A percentile compares a stretch with the other conserved stretches of the same genome.
Evolutionary conservation across 1,139 yeast species (phyloP).

Genomic region (Groenewaldozyma auringiensis): DNA sequence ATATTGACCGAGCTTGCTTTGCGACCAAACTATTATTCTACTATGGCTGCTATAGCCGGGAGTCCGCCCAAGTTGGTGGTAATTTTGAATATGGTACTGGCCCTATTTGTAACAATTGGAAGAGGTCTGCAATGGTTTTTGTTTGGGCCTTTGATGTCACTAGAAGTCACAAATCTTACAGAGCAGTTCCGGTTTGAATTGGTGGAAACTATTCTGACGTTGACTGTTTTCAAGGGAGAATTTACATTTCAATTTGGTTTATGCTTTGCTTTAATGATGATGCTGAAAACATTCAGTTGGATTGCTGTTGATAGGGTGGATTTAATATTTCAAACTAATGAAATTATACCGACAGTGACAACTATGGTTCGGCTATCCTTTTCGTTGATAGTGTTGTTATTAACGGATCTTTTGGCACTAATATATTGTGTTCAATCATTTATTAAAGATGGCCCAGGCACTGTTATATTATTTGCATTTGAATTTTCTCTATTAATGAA

Average conservation of each 20-base stretch:
- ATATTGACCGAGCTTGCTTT: conserved; percentile 29
- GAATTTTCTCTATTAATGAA: conserved; percentile 64
- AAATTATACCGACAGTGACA: conserved; percentile 27
- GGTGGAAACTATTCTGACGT: conserved; percentile 55
- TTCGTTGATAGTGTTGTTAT: conserved; percentile 38
- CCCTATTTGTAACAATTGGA: conserved; percentile 37
- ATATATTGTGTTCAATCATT: conserved; percentile 53
- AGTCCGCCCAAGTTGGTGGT: conserved; percentile 37
- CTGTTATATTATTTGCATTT: conserved; percentile 60
- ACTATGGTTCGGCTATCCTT: conserved; percentile 33
- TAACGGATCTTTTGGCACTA: conserved; percentile 47
- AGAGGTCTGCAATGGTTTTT: conserved; percentile 42
- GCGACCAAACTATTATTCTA: conserved; percentile 40
- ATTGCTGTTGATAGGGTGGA: conserved; percentile 41
- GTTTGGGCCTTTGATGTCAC: conserved; percentile 68
- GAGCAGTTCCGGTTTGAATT: conserved; percentile 62
- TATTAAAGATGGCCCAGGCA: conserved; percentile 34
- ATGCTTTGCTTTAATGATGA: conserved; percentile 37
- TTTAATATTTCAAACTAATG: conserved; percentile 28
- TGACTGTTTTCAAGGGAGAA: conserved; percentile 53
- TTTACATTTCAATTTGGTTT: conserved; percentile 42
- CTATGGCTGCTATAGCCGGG: conserved; percentile 39
- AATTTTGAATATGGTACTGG: conserved; percentile 39
- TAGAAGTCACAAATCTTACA: conserved; percentile 71
- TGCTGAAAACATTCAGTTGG: conserved; percentile 68